Evolutionary conservation across 768 basidiomycete species (phyloP).

Genomic region (Dentipellis fragilis): DNA sequence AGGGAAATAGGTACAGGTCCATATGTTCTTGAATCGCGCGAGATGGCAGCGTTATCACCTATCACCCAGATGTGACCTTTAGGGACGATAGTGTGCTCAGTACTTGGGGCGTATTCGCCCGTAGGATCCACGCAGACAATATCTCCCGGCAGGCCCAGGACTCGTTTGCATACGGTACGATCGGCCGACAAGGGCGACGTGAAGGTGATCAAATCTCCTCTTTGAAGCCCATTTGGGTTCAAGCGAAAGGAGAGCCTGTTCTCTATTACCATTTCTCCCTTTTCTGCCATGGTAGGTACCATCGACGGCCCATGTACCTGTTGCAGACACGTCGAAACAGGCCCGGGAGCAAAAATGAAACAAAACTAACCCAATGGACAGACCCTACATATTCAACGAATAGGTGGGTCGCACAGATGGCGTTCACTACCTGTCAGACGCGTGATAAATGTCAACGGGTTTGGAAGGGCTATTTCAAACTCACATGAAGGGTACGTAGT

Average conservation of each 20-base stretch:
- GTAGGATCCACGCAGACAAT: constrained; percentile 83
- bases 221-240: constrained; percentile 37
- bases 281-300: constrained; percentile 59
- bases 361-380: constrained; percentile 33
- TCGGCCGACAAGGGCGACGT: constrained; percentile 60
- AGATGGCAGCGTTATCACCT: constrained; percentile 80
- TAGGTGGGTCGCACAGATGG: constrained; percentile 49
- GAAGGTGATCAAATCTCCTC: constrained; percentile 73
- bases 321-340: too few species aligned
- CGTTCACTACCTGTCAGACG: constrained; percentile 28
- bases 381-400: constrained; percentile 52
- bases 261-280: constrained; percentile 57
- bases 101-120: constrained; percentile 47
- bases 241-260: constrained; percentile 45
- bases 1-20: constrained; percentile 84
- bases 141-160: constrained; percentile 88
- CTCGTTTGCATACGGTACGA: constrained; percentile 74
- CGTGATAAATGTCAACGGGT: too few species aligned
- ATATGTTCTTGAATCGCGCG: constrained; percentile 85
- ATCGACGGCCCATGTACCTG: constrained; percentile 73
- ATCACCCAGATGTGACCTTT: constrained; percentile 83
- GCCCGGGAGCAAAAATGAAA: too few species aligned
- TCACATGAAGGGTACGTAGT: too few species aligned
- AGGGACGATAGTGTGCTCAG: constrained; percentile 71
- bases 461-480: too few species aligned